A percentile compares a stretch with the other conserved stretches of the same genome.
These are phyloP conservation scores for Boletus edulis DNA, from an alignment of 768 basidiomycete genomes.

Conservation along the genomic window DNA sequence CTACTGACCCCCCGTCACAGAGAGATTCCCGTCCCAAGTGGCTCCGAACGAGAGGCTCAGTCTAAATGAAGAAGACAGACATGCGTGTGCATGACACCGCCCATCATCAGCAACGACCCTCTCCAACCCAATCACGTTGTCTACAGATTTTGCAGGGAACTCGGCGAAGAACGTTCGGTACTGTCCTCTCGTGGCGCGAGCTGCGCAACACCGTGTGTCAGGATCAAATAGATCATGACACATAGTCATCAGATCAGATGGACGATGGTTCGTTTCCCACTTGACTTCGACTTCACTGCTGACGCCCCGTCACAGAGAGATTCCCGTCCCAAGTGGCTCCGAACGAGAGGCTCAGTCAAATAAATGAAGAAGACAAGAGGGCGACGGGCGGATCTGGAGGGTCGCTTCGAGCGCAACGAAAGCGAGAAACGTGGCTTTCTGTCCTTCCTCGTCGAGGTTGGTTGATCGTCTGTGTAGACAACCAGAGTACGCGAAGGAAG, in stretches of 20 bases:
- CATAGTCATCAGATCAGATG: not conserved
- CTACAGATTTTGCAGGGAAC: not conserved
- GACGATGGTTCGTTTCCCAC: constrained; percentile 2
- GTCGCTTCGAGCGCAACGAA: not conserved
- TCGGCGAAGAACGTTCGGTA: not conserved
- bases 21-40: too few species aligned
- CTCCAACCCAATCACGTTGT: too few species aligned
- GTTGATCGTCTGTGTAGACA: too few species aligned
- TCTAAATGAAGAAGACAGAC: too few species aligned
- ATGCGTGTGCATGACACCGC: too few species aligned
- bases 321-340: constrained; percentile 7
- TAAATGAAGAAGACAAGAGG: not conserved
- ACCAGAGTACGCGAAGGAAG: too few species aligned
- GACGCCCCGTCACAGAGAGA: not conserved
- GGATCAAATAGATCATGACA: not conserved
- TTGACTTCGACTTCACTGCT: not conserved
- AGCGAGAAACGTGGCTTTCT: not conserved
- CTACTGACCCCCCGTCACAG: too few species aligned
- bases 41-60: too few species aligned
- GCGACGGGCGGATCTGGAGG: not conserved
- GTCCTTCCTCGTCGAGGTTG: too few species aligned
- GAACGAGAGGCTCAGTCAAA: constrained; percentile 4
- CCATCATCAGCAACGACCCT: too few species aligned
- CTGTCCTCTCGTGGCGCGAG: constrained; percentile 8
- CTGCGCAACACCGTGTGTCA: not conserved